Base-by-base conservation (phyloP, 495 filamentous ascomycete species). In the Platismatia glauca region DNA sequence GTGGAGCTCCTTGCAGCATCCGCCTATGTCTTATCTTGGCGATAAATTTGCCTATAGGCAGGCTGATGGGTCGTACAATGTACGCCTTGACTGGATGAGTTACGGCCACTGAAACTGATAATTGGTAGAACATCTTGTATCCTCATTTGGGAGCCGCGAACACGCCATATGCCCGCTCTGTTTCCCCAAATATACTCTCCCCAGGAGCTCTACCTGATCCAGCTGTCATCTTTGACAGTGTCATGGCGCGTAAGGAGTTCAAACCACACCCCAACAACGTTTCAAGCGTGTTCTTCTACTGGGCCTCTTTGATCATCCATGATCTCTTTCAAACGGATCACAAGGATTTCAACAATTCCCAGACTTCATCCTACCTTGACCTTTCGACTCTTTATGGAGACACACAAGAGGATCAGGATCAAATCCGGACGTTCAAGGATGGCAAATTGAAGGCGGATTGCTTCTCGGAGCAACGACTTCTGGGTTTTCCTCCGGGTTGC, bases 11-110 rank as follows among this genome's bases (percentile, higher is more conserved):
- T 66, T 80, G 64, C 77, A 78, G 35, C 79, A 82, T 67, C 79
- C 80, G 24, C 78, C 79, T 39, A 73, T 81, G 60, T 78, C 76
- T 48, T 89, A 82, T 66, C 75, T 89, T 67, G 87, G 87, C 24
- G 81, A 86, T 59, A 79, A 86, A 50, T 85, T 79, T 67, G 71
- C 77, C 59, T 91, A 89, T 67, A 80, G 88, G n/a, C 79, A 78
- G 55, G 86, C 86, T 3, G 88, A 91, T 75, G 88, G 88, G n/a
- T 88, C 84, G 0, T 80, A 83, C 68, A 84, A 85, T 70, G 66
- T 60, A 29, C 62, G 63, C 39, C 33, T 5, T 57, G 6, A 3
- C 9, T 22, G 9, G 12, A 22, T 29, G 5, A 33, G 27, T 13
- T 27, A 3, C 7, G 33, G 38, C 15, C 16, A 34, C 20, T 27